These are phyloP conservation scores for Pulchroboletus neoregius DNA, from an alignment of 1,284 basidiomycete genomes.

Conservation along the genomic window DNA sequence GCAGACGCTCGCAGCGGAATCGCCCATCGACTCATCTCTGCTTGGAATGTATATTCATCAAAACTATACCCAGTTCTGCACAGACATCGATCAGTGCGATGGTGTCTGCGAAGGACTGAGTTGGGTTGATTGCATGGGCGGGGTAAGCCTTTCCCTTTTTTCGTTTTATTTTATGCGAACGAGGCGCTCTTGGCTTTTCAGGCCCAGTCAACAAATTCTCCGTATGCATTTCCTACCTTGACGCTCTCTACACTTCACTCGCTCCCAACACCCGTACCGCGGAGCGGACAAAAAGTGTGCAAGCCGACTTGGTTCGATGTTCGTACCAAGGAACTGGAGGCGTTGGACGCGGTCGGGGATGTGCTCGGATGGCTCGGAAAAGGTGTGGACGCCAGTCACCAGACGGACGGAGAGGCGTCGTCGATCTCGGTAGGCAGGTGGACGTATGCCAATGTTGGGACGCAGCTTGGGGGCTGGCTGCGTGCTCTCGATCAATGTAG, in stretches of 20 bases:
- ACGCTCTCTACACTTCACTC: slow-evolving; percentile 76
- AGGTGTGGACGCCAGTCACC: slow-evolving; percentile 10
- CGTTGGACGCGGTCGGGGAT: slow-evolving; percentile 54
- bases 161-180: background rate
- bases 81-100: slow-evolving; percentile 72
- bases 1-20: slow-evolving; percentile 76
- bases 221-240: slow-evolving; percentile 81
- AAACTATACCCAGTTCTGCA: slow-evolving; percentile 84
- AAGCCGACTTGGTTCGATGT: slow-evolving; percentile 73
- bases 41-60: slow-evolving; percentile 92
- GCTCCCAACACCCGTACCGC: slow-evolving; percentile 80
- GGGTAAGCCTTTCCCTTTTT: slow-evolving; percentile 46
- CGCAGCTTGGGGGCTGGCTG: slow-evolving; percentile 59
- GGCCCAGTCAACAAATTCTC: slow-evolving; percentile 67
- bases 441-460: slow-evolving; percentile 49
- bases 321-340: slow-evolving; percentile 50
- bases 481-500: slow-evolving; percentile 36
- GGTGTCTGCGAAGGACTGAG: slow-evolving; percentile 77
- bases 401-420: slow-evolving; percentile 22
- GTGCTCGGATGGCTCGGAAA: slow-evolving; percentile 53
- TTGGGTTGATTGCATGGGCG: slow-evolving; percentile 72
- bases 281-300: slow-evolving; percentile 73
- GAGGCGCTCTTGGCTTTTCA: slow-evolving; percentile 26
- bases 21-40: slow-evolving; percentile 87
- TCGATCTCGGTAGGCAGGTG: slow-evolving; percentile 42